Conservation (phyloP, 169 alveolate species). For the Perkinsus marinus region DNA sequence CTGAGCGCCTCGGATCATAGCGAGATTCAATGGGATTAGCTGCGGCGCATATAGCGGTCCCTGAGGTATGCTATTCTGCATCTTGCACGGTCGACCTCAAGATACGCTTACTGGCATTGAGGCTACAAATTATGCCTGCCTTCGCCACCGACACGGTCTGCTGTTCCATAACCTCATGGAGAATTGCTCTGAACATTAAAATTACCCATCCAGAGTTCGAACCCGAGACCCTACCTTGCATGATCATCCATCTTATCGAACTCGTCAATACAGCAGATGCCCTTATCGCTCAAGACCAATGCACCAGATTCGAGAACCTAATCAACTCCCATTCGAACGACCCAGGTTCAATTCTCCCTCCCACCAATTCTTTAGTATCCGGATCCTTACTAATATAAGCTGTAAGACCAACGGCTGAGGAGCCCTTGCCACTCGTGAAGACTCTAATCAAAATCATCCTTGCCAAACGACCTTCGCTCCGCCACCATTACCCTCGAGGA, state of each 20-base stretch:
- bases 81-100: neutral
- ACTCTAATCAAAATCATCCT: conserved; percentile 20
- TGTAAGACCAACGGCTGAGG: conserved; percentile 94
- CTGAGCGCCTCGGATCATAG: conserved; percentile 88
- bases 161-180: conserved; percentile 85
- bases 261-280: conserved; percentile 99
- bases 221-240: conserved; percentile 75
- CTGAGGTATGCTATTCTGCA: conserved; percentile 49
- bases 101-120: conserved; percentile 21
- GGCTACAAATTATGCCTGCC: conserved; percentile 86
- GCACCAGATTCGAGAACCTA: conserved; percentile 96
- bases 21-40: conserved; percentile 92
- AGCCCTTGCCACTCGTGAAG: conserved; percentile 93
- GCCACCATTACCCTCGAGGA: conserved; percentile 68
- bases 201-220: neutral
- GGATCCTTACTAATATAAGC: conserved; percentile 94
- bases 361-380: conserved; percentile 75
- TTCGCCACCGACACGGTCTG: conserved; percentile 97
- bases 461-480: neutral
- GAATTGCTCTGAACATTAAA: conserved; percentile 7
- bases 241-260: conserved; percentile 98
- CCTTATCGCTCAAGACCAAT: conserved; percentile 85
- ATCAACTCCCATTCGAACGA: neutral
- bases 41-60: conserved; percentile 95
- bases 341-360: conserved; percentile 8